phyloP scores from a whole-genome alignment of 139 green algal genomes.

The Closterium sp. region DNA sequence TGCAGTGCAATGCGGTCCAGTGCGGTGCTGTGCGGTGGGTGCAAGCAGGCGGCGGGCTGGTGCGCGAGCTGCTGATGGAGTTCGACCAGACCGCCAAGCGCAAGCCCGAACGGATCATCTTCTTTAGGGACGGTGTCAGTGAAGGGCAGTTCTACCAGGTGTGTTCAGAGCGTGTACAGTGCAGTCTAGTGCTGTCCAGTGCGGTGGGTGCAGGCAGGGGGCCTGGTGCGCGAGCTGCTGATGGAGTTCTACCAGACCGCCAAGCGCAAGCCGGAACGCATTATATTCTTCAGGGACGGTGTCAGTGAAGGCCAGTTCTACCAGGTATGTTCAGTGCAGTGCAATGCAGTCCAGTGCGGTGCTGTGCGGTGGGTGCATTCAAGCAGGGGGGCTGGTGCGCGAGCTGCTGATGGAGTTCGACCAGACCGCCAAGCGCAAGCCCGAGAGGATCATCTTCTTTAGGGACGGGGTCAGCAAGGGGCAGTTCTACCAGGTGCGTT shows the following conservation, averaged over 20 bases:
- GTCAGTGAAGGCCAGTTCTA: slow-evolving; percentile 44
- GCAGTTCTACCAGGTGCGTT: slow-evolving; percentile 46
- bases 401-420: slow-evolving; percentile 26
- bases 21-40: no score
- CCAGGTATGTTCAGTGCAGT: slow-evolving; percentile 6
- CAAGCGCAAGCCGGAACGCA: slow-evolving; percentile 18
- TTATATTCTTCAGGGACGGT: slow-evolving; percentile 37
- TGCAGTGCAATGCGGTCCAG: no score
- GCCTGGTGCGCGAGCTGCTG: slow-evolving; percentile 19
- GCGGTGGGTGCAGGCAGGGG: background rate
- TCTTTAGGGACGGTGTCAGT: slow-evolving; percentile 34
- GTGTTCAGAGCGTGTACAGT: background rate
- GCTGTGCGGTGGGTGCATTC: no score
- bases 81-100: slow-evolving; percentile 19
- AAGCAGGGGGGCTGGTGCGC: background rate
- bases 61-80: slow-evolving; percentile 3
- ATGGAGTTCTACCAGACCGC: slow-evolving; percentile 28
- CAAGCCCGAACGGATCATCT: slow-evolving; percentile 33
- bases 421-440: slow-evolving; percentile 16
- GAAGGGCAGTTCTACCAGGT: slow-evolving; percentile 46
- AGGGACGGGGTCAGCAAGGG: slow-evolving; percentile 36
- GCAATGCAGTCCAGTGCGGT: no score
- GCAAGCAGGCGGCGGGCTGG: background rate
- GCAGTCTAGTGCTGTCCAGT: no score
- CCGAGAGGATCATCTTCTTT: slow-evolving; percentile 27